A percentile compares a stretch with the other conserved stretches of the same genome.
Conservation (phyloP, 2,329 filamentous ascomycete genomes). For the Penicillium brevicompactum region DNA sequence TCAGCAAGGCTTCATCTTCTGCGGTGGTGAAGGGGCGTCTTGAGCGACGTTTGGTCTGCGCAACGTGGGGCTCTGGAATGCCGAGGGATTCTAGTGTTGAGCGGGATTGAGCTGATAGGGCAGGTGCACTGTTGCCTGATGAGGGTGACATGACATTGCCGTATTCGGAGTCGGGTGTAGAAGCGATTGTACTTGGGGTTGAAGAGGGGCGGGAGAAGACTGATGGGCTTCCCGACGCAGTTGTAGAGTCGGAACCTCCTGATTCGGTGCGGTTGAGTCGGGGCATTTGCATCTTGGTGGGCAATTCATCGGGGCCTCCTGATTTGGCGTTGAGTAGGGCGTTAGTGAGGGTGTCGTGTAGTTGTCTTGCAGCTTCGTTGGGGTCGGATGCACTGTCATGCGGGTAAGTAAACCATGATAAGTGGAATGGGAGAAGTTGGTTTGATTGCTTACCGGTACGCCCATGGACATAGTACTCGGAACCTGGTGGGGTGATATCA, state of each 20-base stretch:
- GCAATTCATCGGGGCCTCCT: constrained; percentile 22
- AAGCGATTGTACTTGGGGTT: constrained; percentile 20
- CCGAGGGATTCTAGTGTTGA: constrained; percentile 45
- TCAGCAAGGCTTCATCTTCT: constrained; percentile 61
- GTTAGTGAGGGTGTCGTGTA: constrained; percentile 40
- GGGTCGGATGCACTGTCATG: constrained; percentile 33
- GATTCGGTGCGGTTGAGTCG: constrained; percentile 24
- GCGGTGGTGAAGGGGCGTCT: constrained; percentile 58
- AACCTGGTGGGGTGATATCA: constrained; percentile 41
- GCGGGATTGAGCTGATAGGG: constrained; percentile 35
- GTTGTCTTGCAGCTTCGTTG: constrained; percentile 38
- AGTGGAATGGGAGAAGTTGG: neutral
- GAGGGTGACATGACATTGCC: constrained; percentile 17
- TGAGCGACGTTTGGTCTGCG: constrained; percentile 54
- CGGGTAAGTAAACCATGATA: constrained; percentile 1
- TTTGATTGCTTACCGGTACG: constrained; percentile 37
- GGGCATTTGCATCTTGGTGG: constrained; percentile 29
- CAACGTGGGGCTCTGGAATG: constrained; percentile 51
- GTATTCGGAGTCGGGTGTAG: constrained; percentile 15
- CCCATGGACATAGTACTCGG: constrained; percentile 57
- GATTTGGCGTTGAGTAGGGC: constrained; percentile 35
- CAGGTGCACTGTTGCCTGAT: constrained; percentile 28
- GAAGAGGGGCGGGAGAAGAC: constrained; percentile 19
- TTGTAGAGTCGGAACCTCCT: constrained; percentile 13
- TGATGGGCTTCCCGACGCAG: constrained; percentile 14